A percentile compares a stretch with the other conserved stretches of the same genome.
phyloP scores from a whole-genome alignment of 257 asterid genomes.

The Osmanthus fragrans region DNA sequence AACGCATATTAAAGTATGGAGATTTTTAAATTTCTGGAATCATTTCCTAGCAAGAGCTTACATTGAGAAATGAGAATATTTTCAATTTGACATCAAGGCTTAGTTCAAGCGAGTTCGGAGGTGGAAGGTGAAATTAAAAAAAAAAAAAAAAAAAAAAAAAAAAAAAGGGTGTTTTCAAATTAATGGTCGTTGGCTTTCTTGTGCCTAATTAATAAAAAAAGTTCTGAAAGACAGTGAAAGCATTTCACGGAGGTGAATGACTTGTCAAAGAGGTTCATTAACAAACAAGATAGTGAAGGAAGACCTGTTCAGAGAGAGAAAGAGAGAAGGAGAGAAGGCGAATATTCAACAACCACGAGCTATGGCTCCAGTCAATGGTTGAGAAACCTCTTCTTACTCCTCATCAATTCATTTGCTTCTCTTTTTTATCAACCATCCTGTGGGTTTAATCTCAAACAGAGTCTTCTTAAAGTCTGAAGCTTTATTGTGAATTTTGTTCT shows the following conservation, averaged over 20 bases:
- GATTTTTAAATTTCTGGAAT: no score
- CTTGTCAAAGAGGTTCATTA: background rate
- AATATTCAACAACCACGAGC: slow-evolving; percentile 38
- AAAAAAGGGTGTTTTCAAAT: no score
- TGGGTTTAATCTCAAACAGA: slow-evolving; percentile 7
- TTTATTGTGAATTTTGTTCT: slow-evolving; percentile 3
- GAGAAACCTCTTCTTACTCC: slow-evolving; percentile 4
- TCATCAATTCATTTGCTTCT: background rate
- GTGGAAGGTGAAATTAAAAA: no score
- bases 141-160: no score
- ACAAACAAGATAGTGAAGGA: slow-evolving; percentile 34
- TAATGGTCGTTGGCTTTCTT: background rate
- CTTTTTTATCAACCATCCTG: slow-evolving; percentile 30
- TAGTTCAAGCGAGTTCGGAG: no score
- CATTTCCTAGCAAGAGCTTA: background rate
- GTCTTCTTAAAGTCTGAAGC: slow-evolving; percentile 6
- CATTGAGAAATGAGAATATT: background rate
- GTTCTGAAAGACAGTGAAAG: background rate
- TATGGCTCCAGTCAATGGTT: slow-evolving; percentile 45
- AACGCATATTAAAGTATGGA: no score
- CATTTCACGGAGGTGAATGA: background rate
- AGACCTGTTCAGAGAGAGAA: slow-evolving; percentile 25
- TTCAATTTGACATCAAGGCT: no score
- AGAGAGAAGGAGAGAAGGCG: slow-evolving; percentile 16
- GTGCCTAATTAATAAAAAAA: background rate